These are phyloP conservation scores for Mycena haematopus DNA, from an alignment of 768 basidiomycete species.

Conservation along the genomic window DNA sequence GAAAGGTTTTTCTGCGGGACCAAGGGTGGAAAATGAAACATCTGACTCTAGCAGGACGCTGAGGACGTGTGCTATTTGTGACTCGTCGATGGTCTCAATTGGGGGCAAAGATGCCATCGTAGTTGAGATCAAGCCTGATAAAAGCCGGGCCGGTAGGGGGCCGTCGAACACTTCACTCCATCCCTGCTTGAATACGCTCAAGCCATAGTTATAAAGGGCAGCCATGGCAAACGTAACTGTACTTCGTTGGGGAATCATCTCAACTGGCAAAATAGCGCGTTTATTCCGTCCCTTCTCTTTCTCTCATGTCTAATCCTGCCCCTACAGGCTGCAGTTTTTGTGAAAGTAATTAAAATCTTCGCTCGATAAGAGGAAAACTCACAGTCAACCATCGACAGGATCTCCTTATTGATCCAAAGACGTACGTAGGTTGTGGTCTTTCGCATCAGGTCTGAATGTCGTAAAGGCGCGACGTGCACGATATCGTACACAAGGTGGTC, in stretches of 20 bases:
- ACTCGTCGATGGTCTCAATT: slow-evolving; percentile 40
- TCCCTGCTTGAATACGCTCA: background rate
- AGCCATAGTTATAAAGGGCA: background rate
- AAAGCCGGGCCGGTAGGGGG: too few species aligned
- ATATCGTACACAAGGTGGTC: slow-evolving; percentile 69
- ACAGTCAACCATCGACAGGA: slow-evolving; percentile 54
- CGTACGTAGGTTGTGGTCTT: slow-evolving; percentile 40
- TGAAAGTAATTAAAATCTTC: slow-evolving; percentile 52
- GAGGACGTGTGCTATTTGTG: slow-evolving; percentile 38
- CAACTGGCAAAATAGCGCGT: slow-evolving; percentile 71
- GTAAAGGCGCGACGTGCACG: slow-evolving; percentile 65
- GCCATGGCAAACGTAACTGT: slow-evolving; percentile 36
- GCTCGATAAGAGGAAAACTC: background rate
- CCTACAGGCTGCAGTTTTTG: slow-evolving; percentile 55
- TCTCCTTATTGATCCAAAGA: slow-evolving; percentile 74
- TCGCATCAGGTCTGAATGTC: background rate
- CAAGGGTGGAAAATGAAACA: slow-evolving; percentile 56
- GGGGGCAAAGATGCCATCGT: slow-evolving; percentile 38
- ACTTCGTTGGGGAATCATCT: slow-evolving; percentile 87
- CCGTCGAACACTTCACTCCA: background rate
- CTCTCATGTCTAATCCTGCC: background rate
- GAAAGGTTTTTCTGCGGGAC: slow-evolving; percentile 45
- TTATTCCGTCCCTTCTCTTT: background rate
- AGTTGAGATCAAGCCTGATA: background rate
- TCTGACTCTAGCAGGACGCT: slow-evolving; percentile 62